Conservation (phyloP, 2,329 filamentous ascomycete genomes). For the Westerdykella sp. region DNA sequence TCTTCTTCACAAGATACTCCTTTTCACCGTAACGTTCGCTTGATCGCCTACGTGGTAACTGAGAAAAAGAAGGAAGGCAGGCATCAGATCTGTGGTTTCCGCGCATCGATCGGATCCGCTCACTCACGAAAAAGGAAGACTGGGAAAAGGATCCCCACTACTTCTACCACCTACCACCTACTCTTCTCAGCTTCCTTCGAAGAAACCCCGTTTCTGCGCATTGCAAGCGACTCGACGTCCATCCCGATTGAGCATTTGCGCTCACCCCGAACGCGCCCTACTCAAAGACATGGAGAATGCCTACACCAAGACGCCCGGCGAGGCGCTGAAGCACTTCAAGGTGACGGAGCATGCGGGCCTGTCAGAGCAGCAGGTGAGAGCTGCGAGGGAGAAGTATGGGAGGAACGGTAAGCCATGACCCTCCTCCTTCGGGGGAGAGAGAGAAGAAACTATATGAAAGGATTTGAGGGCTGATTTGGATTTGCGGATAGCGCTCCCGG, state of each 20-base stretch:
- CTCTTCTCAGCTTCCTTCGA: too few species aligned
- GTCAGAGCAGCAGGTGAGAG: slow-evolving; percentile 44
- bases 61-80: too few species aligned
- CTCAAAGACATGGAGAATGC: slow-evolving; percentile 46
- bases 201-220: too few species aligned
- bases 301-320: slow-evolving; percentile 44
- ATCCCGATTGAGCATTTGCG: slow-evolving; percentile 3
- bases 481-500: slow-evolving; percentile 55
- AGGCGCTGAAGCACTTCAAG: slow-evolving; percentile 49
- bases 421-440: too few species aligned
- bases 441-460: not conserved
- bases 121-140: not conserved
- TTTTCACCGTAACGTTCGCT: not conserved
- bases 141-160: not conserved
- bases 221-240: too few species aligned
- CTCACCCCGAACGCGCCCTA: slow-evolving; percentile 1
- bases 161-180: not conserved
- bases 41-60: too few species aligned
- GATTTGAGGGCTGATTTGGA: slow-evolving; percentile 9
- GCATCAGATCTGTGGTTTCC: too few species aligned
- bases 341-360: slow-evolving; percentile 48
- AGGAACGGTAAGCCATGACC: slow-evolving; percentile 44
- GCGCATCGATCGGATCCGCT: not conserved
- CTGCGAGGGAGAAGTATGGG: slow-evolving; percentile 46
- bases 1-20: not conserved